Base-by-base conservation (phyloP, 1,284 basidiomycete genomes). In the Heliocybe sulcata region DNA sequence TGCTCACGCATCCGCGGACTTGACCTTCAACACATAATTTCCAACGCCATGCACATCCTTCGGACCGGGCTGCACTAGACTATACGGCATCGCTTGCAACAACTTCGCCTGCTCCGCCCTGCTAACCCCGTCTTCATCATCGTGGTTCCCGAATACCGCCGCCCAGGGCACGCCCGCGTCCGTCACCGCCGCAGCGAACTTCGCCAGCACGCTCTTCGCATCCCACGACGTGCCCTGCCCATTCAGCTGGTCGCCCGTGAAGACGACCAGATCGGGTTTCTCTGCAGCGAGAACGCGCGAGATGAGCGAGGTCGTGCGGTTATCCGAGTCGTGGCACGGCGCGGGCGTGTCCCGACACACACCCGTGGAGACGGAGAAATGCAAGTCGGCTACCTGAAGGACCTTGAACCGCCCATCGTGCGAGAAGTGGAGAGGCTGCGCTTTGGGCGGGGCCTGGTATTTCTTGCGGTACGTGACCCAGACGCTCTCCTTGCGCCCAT, bases 71-170 rank as follows among this genome's bases (percentile, higher is more conserved):
- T 90, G 75, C 6, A 90, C 83, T 6, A 97, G 72, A 55, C 86
- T 93, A 65, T 94, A 97, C 0, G 95, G 95, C 60, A 98, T 73
- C 1, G 75, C 79, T 64, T 86, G 81, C 77, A 96, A 79, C 60
- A 90, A 72, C 59, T 76, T 73, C 63, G 95, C 70, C 65, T 95
- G 85, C 14, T 85, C 69, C 65, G 77, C 80, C 58, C 83, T 78
- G 51, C 73, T 65, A 56, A 83, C 71, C 1, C 84, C 83, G 58
- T 85, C 80, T 61, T 94, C 90, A 50, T 81, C 79, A 63, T 96
- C 94, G 66, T 98, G 95, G 64, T 99, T 98, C 1, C 95, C 92
- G 66, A 97, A 92, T 3, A 98, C 81, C 0, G 87, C 89, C 2
- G 91, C 83, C 92, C 94, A 99, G 0, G 94, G 88, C 29, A 97